These are phyloP conservation scores for Tolypocladium amazonense DNA, from an alignment of 2,329 filamentous ascomycete species.

Conservation along the genomic window DNA sequence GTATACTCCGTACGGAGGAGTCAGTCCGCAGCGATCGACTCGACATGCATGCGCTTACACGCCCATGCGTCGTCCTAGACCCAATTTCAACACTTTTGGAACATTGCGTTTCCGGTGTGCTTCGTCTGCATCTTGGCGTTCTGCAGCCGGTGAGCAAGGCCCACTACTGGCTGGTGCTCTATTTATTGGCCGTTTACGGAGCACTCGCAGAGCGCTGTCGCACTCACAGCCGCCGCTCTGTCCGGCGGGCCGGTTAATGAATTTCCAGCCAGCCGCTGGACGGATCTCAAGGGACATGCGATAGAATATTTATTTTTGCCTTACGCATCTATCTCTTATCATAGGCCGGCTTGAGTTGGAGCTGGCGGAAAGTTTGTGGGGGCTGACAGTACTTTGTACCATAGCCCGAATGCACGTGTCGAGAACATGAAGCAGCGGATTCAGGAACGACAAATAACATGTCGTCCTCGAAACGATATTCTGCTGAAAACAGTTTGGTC, in stretches of 20 bases:
- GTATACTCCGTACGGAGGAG: too few species aligned
- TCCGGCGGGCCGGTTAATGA: neutral
- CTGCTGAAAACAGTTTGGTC: too few species aligned
- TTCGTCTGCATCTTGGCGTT: neutral
- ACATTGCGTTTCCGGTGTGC: neutral
- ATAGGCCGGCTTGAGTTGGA: too few species aligned
- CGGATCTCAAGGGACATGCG: neutral
- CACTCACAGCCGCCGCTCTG: neutral
- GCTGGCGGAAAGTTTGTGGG: neutral
- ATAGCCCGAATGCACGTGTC: neutral
- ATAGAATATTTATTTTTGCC: neutral
- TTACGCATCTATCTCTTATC: neutral
- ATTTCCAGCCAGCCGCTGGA: neutral
- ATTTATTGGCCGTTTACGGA: neutral
- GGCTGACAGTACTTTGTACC: neutral
- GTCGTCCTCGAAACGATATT: too few species aligned
- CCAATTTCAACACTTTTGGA: neutral
- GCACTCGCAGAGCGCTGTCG: neutral
- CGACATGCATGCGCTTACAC: neutral
- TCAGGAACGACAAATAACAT: too few species aligned
- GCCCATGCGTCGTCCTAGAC: neutral
- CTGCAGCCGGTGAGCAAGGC: neutral
- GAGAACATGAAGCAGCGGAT: neutral
- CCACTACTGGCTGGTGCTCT: neutral
- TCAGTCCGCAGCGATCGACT: too few species aligned